Evolutionary conservation across 2,329 filamentous ascomycete species (phyloP).

Genomic region (Xylariomycetidae sp.): DNA sequence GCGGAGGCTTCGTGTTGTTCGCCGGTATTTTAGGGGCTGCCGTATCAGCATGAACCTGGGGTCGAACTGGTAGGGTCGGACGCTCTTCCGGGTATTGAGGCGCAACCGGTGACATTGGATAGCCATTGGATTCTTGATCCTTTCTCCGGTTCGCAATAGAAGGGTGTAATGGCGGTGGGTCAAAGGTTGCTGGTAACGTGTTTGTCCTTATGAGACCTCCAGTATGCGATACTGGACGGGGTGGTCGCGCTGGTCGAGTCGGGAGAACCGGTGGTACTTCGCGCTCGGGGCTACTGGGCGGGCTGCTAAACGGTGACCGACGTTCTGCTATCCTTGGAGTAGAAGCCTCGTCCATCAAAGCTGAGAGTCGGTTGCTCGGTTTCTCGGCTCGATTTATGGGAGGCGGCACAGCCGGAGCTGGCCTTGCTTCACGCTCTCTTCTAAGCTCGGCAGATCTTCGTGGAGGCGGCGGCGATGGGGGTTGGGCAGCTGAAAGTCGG

Average conservation of each 20-base stretch:
- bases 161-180: constrained; percentile 49
- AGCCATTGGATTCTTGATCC: constrained; percentile 36
- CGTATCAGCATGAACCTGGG: constrained; percentile 31
- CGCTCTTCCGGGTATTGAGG: constrained; percentile 39
- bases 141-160: constrained; percentile 37
- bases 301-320: constrained; percentile 79
- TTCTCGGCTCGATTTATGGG: constrained; percentile 78
- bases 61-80: constrained; percentile 45
- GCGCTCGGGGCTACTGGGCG: constrained; percentile 59
- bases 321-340: constrained; percentile 28
- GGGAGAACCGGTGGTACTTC: constrained; percentile 45
- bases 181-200: constrained; percentile 33
- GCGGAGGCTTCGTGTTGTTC: constrained; percentile 32
- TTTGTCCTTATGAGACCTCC: constrained; percentile 23
- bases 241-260: constrained; percentile 42
- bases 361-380: constrained; percentile 54
- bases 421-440: constrained; percentile 39
- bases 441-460: constrained; percentile 55
- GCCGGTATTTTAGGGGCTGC: constrained; percentile 20
- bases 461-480: constrained; percentile 59
- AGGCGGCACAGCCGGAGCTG: constrained; percentile 51
- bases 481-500: constrained; percentile 39
- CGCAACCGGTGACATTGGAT: constrained; percentile 29
- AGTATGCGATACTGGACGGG: constrained; percentile 36
- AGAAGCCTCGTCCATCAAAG: constrained; percentile 20